These are phyloP conservation scores for Colletotrichum sp. DNA, from an alignment of 2,329 filamentous ascomycete genomes.

Conservation along the genomic window DNA sequence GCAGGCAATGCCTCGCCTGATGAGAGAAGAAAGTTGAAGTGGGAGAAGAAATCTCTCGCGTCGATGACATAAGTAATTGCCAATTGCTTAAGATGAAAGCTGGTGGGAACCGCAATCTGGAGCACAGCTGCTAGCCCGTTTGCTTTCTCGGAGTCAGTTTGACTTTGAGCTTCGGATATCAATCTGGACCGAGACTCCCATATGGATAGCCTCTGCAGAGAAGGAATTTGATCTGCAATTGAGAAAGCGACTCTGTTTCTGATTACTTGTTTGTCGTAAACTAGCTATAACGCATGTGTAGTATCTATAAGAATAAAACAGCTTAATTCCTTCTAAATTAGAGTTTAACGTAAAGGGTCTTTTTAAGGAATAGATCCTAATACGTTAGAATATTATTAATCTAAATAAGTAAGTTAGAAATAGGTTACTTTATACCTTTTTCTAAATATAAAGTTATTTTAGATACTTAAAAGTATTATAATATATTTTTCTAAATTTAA, in stretches of 20 bases:
- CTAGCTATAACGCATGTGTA: too few relatives aligned
- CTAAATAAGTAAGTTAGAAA: too few relatives aligned
- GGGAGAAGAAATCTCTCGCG: background rate
- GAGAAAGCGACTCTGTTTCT: background rate
- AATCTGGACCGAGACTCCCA: background rate
- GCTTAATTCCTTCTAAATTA: too few relatives aligned
- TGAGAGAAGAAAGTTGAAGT: background rate
- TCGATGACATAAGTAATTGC: background rate
- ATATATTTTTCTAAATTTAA: too few relatives aligned
- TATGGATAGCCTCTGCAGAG: background rate
- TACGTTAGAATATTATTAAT: too few relatives aligned
- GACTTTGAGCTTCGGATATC: background rate
- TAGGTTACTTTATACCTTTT: too few relatives aligned
- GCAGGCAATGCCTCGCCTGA: background rate
- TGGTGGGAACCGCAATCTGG: background rate
- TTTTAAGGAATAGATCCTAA: too few relatives aligned
- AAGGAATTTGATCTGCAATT: background rate
- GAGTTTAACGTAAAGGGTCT: too few relatives aligned
- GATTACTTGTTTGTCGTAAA: too few relatives aligned
- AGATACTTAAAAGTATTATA: too few relatives aligned
- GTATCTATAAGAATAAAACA: too few relatives aligned
- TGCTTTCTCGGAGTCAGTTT: background rate
- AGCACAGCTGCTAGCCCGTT: background rate
- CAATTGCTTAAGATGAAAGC: background rate
- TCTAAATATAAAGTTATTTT: too few relatives aligned